Evolutionary conservation across 495 filamentous ascomycete genomes (phyloP), one percentile per base, ranked within the genome.

Genomic region (Paragyromitra xinjiangensis): DNA sequence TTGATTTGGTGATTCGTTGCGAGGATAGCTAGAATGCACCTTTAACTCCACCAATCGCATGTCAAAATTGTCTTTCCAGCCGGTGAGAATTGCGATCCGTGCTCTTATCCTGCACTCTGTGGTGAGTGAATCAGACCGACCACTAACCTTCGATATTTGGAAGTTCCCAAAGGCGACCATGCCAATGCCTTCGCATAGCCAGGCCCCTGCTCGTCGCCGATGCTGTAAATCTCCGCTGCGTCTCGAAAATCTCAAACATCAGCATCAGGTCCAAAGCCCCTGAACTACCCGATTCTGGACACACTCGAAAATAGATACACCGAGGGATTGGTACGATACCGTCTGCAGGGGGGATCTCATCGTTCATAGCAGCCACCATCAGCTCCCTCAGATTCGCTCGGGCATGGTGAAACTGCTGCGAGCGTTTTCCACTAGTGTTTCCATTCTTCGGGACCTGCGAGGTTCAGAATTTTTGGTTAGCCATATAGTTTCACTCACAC

Each of bases 151-250:
- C 87, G 83, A 81, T 89, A 87, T 75, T 86, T 86, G 45, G 85
- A 89, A 11, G 91, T 79, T 1, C 90, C 90, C 48, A 87, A 85
- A 24, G 90, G 86, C 16, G 89, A 91, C 91, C 91, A 92, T 19
- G 84, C 84, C 34, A 91, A 75, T 11, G 82, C 83, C 37, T 85
- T 83, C 26, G 91, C 86, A 58, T 82, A 84, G 64, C 87, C 88
- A 6, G 81, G 75, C 4, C 89, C 90, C 78, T 89, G 88, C 80
- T 92, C 91, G 72, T 89, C 89, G 3, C 88, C 91, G 58, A 91
- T 83, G 8, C 89, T 90, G 83, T 83, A 79, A 48, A 80, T 74
- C 64, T 68, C 50, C 74, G 77, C 63, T 81, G 73, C 55, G 59
- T 75, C 56, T 71, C 58, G 55, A 78, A 78, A 58, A 79, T 70